Conservation (phyloP, 371 early-diverging fungal genomes). For the Actinomortierella wolfii region DNA sequence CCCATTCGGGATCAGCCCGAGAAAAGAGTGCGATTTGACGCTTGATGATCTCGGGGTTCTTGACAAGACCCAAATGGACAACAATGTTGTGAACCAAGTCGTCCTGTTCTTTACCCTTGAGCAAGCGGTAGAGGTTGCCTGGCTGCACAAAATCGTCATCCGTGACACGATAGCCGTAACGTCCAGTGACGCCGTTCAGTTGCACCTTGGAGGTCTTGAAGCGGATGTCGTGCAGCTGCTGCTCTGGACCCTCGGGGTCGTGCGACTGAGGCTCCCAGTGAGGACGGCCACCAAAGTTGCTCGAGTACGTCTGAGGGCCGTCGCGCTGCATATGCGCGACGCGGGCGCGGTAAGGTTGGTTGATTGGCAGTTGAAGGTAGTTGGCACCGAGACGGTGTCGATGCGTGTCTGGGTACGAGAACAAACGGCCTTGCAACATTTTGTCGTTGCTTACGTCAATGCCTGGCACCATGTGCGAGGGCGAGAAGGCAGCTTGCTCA, state of each 20-base stretch:
- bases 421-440: constrained; percentile 80
- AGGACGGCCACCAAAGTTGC: constrained; percentile 54
- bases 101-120: constrained; percentile 52
- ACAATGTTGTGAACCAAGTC: constrained; percentile 56
- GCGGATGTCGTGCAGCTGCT: constrained; percentile 35
- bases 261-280: constrained; percentile 71
- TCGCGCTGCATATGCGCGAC: constrained; percentile 74
- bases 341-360: constrained; percentile 55
- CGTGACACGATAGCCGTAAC: constrained; percentile 56
- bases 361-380: constrained; percentile 79
- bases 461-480: constrained; percentile 77
- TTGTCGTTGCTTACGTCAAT: constrained; percentile 72
- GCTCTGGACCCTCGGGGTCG: constrained; percentile 52
- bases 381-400: constrained; percentile 79
- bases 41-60: constrained; percentile 55
- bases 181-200: constrained; percentile 57
- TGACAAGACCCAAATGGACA: constrained; percentile 51
- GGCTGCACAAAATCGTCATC: constrained; percentile 66
- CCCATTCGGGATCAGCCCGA: constrained; percentile 64
- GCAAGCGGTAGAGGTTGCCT: constrained; percentile 53
- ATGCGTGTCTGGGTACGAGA: constrained; percentile 81
- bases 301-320: constrained; percentile 55
- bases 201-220: constrained; percentile 12
- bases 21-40: constrained; percentile 61
- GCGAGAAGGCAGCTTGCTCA: constrained; percentile 81